These are phyloP conservation scores for Solanum lignicaule DNA, from an alignment of 257 asterid genomes.

Conservation along the genomic window DNA sequence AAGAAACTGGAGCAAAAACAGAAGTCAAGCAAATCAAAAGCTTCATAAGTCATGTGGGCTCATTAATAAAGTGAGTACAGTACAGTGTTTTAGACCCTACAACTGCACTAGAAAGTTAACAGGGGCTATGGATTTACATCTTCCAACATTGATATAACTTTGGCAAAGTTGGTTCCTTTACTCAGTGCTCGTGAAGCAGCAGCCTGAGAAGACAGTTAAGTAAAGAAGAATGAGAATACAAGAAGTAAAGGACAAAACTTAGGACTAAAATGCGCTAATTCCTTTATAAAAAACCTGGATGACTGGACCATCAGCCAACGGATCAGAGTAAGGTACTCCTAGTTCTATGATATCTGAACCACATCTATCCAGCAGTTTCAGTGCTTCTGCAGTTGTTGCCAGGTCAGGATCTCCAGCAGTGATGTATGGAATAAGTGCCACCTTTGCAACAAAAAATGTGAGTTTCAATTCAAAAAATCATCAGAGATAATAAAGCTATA, in stretches of 20 bases:
- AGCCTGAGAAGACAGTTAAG: conserved; percentile 35
- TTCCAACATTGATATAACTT: conserved; percentile 65
- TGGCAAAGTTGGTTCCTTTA: conserved; percentile 60
- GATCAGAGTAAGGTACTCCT: conserved; percentile 91
- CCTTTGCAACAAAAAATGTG: conserved; percentile 35
- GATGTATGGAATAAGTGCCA: conserved; percentile 76
- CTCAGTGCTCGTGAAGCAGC: conserved; percentile 74
- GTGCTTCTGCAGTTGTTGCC: conserved; percentile 69
- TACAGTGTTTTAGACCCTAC: background rate
- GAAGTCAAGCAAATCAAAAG: background rate
- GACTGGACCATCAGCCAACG: conserved; percentile 96
- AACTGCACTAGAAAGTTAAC: background rate
- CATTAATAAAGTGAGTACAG: background rate
- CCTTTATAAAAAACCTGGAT: conserved; percentile 46
- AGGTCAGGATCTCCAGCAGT: conserved; percentile 94
- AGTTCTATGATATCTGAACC: conserved; percentile 83
- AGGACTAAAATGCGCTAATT: background rate
- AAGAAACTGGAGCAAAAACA: background rate
- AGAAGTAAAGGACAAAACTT: background rate
- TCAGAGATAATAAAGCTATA: background rate
- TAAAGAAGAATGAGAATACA: background rate
- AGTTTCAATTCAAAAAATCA: background rate
- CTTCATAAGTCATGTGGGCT: background rate
- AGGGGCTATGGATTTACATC: conserved; percentile 36
- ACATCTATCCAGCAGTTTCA: conserved; percentile 74